Conservation (phyloP, 768 basidiomycete genomes). For the Russula dissimulans region DNA sequence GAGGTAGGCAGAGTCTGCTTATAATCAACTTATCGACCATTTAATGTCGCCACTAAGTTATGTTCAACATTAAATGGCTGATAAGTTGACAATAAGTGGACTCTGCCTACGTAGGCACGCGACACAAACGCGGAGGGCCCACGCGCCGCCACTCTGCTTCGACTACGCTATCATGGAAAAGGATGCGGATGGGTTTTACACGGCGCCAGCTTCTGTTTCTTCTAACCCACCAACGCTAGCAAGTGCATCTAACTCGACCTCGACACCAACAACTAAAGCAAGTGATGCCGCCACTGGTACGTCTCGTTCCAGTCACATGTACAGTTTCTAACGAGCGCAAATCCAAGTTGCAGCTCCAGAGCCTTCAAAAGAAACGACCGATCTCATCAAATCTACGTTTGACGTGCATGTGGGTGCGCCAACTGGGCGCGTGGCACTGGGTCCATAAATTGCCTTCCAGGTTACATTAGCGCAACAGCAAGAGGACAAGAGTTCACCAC, state of each 20-base stretch:
- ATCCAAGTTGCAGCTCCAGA: not conserved
- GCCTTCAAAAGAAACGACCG: slow-evolving; percentile 29
- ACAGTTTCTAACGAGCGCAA: not conserved
- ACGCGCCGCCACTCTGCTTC: not conserved
- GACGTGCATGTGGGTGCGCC: slow-evolving; percentile 59
- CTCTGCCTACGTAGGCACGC: no score
- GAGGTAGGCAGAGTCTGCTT: no score
- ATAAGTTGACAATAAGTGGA: no score
- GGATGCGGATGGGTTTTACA: slow-evolving; percentile 76
- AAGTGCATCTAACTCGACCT: not conserved
- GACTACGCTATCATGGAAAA: slow-evolving; percentile 43
- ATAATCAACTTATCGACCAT: no score
- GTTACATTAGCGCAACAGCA: slow-evolving; percentile 97
- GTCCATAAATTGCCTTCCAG: slow-evolving; percentile 30
- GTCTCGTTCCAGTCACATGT: not conserved
- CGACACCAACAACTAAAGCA: not conserved
- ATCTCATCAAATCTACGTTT: slow-evolving; percentile 71
- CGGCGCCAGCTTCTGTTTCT: slow-evolving; percentile 30
- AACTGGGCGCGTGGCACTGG: not conserved
- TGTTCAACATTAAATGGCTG: no score
- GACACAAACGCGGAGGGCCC: not conserved
- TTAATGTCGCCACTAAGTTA: not conserved
- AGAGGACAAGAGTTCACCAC: slow-evolving; percentile 88
- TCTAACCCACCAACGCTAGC: not conserved
- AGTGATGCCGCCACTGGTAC: slow-evolving; percentile 1